These are phyloP conservation scores for Fusarium acutatum DNA, from an alignment of 2,329 filamentous ascomycete species.

Conservation along the genomic window DNA sequence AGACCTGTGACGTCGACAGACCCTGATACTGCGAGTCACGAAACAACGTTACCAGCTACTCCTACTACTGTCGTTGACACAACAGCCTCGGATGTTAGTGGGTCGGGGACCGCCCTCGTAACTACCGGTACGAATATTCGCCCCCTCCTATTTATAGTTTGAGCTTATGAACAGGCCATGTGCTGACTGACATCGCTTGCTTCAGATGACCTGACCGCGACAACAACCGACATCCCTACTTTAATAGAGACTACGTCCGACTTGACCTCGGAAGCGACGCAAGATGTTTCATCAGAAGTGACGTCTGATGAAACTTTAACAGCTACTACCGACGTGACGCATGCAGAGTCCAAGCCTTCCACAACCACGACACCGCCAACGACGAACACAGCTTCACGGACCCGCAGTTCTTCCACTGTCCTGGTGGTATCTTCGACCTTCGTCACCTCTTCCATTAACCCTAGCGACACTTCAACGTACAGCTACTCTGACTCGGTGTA, in stretches of 20 bases:
- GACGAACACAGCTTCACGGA: constrained; percentile 5
- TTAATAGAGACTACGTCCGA: constrained; percentile 29
- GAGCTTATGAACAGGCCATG: constrained; percentile 15
- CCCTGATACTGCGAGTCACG: constrained; percentile 23
- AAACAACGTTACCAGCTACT: constrained; percentile 22
- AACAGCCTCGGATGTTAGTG: constrained; percentile 20
- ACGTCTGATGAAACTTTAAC: constrained; percentile 19
- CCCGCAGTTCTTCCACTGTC: constrained; percentile 29
- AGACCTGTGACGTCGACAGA: constrained; percentile 18
- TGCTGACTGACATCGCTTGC: constrained; percentile 22
- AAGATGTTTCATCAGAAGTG: constrained; percentile 17
- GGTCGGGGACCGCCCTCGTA: constrained; percentile 25
- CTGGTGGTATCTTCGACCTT: constrained; percentile 32
- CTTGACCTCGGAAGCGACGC: constrained; percentile 23
- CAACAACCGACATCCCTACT: constrained; percentile 23
- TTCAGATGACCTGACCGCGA: constrained; percentile 29
- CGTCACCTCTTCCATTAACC: constrained; percentile 28
- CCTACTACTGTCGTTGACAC: constrained; percentile 27
- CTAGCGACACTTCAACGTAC: constrained; percentile 20
- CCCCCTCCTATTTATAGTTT: constrained; percentile 17
- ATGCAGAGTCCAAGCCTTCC: constrained; percentile 8
- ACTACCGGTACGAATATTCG: constrained; percentile 36
- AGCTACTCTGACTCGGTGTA: constrained; percentile 36
- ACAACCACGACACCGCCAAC: constrained; percentile 23
- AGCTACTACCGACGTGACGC: constrained; percentile 14